Percentiles rank a stretch among this genome's conserved stretches.
Conservation (phyloP, 371 early-diverging fungal genomes). For the Mortierella sp. region DNA sequence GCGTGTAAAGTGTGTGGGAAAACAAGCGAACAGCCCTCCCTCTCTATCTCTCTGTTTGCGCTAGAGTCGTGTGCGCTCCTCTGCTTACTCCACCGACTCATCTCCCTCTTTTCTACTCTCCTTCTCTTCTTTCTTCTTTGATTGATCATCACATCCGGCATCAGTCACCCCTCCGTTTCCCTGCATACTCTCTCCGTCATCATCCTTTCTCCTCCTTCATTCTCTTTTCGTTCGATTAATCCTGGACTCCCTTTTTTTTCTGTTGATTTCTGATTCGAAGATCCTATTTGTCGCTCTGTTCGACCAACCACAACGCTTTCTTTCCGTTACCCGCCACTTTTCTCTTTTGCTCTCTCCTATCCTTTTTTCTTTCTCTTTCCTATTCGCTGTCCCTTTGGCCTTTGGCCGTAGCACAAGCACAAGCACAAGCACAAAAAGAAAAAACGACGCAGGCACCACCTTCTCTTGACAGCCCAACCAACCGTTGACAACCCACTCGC, state of each 20-base stretch:
- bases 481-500: constrained; percentile 3
- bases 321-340: not conserved
- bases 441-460: not conserved
- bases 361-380: not conserved
- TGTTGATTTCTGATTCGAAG: constrained; percentile 1
- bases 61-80: not conserved
- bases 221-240: not conserved
- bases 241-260: not conserved
- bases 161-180: no score
- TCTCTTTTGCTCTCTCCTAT: not conserved
- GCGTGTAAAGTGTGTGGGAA: not conserved
- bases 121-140: not conserved
- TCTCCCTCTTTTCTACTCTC: not conserved
- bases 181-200: not conserved
- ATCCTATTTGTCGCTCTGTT: not conserved
- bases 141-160: no score
- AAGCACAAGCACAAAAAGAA: not conserved
- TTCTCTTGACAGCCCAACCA: not conserved
- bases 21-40: not conserved
- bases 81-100: not conserved
- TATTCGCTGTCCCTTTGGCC: not conserved
- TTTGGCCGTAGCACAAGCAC: constrained; percentile 17
- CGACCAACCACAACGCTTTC: constrained; percentile 17
- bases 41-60: not conserved
- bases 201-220: not conserved